phyloP scores from a whole-genome alignment of 2,329 filamentous ascomycete species.

The Verticillium zaregamsianum region DNA sequence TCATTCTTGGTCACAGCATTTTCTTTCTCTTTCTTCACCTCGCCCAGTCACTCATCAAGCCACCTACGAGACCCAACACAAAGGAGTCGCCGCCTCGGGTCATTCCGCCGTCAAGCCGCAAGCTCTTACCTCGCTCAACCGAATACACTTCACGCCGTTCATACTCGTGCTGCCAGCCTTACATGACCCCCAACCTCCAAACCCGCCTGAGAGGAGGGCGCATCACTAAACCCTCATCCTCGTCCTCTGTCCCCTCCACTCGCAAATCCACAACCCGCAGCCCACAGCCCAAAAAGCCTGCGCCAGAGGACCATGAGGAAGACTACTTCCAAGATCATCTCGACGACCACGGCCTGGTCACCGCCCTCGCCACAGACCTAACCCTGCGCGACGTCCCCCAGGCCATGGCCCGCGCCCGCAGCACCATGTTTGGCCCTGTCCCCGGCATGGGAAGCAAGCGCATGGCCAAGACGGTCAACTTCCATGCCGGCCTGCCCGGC shows the following conservation, averaged over 20 bases:
- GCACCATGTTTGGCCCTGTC: conserved; percentile 60
- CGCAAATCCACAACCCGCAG: not conserved
- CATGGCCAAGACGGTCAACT: conserved; percentile 60
- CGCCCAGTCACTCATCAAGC: not conserved
- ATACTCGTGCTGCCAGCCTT: not conserved
- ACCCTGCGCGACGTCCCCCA: conserved; percentile 59
- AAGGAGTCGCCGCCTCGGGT: not conserved
- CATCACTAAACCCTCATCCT: not conserved
- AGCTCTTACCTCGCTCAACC: not conserved
- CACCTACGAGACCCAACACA: not conserved
- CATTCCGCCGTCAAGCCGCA: not conserved
- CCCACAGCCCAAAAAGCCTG: conserved; percentile 6
- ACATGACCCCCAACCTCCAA: not conserved
- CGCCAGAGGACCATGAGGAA: conserved; percentile 15
- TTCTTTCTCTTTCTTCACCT: not conserved
- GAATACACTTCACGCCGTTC: not conserved
- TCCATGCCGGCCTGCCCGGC: conserved; percentile 54
- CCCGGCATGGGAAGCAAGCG: conserved; percentile 64
- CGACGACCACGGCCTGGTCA: conserved; percentile 55
- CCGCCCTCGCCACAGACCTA: conserved; percentile 50
- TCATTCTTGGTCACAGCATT: not conserved
- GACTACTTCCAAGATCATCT: conserved; percentile 42
- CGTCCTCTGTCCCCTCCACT: not conserved
- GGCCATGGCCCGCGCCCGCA: conserved; percentile 58
- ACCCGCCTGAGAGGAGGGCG: not conserved